phyloP scores from a whole-genome alignment of 2,329 filamentous ascomycete genomes.

The Pseudogymnoascus sp. region DNA sequence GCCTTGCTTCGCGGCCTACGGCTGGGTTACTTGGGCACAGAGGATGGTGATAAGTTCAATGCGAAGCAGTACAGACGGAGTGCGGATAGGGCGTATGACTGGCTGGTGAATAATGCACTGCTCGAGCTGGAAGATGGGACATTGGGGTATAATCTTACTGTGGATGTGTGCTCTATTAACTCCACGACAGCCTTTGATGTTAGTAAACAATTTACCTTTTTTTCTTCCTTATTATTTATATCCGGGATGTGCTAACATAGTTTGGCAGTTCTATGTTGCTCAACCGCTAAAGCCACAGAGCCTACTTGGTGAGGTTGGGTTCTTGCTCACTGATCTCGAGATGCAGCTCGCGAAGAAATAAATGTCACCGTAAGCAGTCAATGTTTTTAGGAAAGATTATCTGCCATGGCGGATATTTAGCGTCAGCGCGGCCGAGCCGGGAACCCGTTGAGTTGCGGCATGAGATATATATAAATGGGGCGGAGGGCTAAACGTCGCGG shows the following conservation, averaged over 20 bases:
- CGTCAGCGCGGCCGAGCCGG: too few relatives aligned
- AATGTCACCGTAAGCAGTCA: not conserved
- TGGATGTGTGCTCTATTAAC: slow-evolving; percentile 12
- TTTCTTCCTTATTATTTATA: not conserved
- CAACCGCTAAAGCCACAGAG: slow-evolving; percentile 11
- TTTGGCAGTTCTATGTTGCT: not conserved
- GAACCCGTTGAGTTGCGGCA: too few relatives aligned
- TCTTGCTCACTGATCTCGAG: slow-evolving; percentile 10
- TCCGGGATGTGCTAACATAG: not conserved
- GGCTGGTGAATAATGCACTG: slow-evolving; percentile 16
- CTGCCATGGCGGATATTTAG: too few relatives aligned
- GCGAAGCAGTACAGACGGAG: not conserved
- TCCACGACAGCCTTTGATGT: slow-evolving; percentile 8
- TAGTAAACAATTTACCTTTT: not conserved
- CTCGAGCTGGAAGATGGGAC: not conserved
- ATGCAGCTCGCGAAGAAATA: not conserved
- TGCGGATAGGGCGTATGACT: slow-evolving; percentile 19
- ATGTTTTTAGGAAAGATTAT: not conserved
- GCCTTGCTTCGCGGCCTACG: slow-evolving; percentile 33
- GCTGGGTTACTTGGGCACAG: slow-evolving; percentile 28
- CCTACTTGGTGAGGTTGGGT: slow-evolving; percentile 11
- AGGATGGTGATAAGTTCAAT: slow-evolving; percentile 10
- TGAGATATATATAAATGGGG: too few relatives aligned
- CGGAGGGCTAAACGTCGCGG: too few relatives aligned
- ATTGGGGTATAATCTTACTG: slow-evolving; percentile 10